Base-by-base conservation (phyloP, 2,329 filamentous ascomycete species). In the Phyllosticta paracitricarpa region DNA sequence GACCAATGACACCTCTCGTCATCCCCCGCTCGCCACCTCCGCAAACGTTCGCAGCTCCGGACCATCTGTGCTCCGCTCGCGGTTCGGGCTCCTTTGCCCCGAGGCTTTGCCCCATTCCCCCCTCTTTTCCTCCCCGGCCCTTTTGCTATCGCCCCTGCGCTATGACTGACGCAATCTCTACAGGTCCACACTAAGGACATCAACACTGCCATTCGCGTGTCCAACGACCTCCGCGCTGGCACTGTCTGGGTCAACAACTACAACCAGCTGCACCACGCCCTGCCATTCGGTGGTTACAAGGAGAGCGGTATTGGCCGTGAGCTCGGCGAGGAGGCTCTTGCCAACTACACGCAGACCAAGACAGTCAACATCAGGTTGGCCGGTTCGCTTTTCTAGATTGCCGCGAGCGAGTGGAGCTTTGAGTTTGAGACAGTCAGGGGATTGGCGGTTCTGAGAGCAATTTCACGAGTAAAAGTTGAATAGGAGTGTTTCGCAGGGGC, bases 191-290 rank as follows among this genome's bases (percentile, higher is more conserved):
- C 89, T 30, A 82, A 77, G 65, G 86, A 91, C 73, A 78, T 92
- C 70, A 91, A 89, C 82, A 91, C 88, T 0, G 89, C 89, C 68
- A 83, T 94, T 69, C 82, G 88, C 48, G 86, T 91, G 2, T 84
- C 87, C 58, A 88, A 89, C 69, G 79, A 79, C 54, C 80, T 93
- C 65, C 81, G 84, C 64, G 87, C 89, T 1, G 91, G 88, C 65
- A 84, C 82, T 61, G 82, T 86, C 64, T 85, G 83, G 82, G 81
- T 86, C 67, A 86, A 87, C 77, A 79, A 78, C 63, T 86, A 93
- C 78, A 95, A 94, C 76, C 78, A 85, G 64, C 77, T 94, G 1
- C 84, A 88, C 73, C 83, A 85, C 76, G 80, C 85, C 67, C 68
- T 88, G 64, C 82, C 82, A 35, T 81, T 81, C 68, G 79, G 79